These are phyloP conservation scores for Aspergillus hiratsukae DNA, from an alignment of 2,329 filamentous ascomycete genomes.

Conservation along the genomic window DNA sequence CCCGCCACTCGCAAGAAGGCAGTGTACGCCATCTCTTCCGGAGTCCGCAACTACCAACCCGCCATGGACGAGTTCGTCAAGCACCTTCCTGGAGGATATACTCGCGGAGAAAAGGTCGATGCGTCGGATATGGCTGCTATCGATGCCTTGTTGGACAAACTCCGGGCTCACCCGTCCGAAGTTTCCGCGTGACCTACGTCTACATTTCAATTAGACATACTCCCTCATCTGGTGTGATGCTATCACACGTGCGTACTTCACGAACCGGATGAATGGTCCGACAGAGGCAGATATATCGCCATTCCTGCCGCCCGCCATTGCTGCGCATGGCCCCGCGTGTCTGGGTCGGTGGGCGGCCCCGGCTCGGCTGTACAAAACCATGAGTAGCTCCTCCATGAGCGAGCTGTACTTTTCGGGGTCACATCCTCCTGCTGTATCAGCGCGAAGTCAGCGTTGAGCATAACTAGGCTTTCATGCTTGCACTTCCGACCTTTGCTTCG, in stretches of 20 bases:
- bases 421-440: not conserved
- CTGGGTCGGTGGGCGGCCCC: not conserved
- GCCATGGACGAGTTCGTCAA: slow-evolving; percentile 63
- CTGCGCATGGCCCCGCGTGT: not conserved
- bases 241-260: not conserved
- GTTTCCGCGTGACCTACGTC: slow-evolving; percentile 19
- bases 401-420: not conserved
- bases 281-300: not conserved
- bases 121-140: slow-evolving; percentile 83
- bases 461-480: not conserved
- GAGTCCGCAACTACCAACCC: slow-evolving; percentile 83
- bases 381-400: not conserved
- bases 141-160: slow-evolving; percentile 65
- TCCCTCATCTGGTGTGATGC: not conserved
- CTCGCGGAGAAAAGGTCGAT: slow-evolving; percentile 61
- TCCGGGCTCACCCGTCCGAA: slow-evolving; percentile 49
- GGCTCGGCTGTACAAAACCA: not conserved
- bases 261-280: not conserved
- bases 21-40: slow-evolving; percentile 80
- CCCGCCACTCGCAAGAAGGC: slow-evolving; percentile 75
- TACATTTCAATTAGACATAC: not conserved
- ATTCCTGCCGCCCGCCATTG: not conserved
- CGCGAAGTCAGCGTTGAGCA: not conserved
- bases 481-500: not conserved
- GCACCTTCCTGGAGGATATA: slow-evolving; percentile 57